Conservation (phyloP, 495 filamentous ascomycete genomes). For the Penicillium tannophilum region DNA sequence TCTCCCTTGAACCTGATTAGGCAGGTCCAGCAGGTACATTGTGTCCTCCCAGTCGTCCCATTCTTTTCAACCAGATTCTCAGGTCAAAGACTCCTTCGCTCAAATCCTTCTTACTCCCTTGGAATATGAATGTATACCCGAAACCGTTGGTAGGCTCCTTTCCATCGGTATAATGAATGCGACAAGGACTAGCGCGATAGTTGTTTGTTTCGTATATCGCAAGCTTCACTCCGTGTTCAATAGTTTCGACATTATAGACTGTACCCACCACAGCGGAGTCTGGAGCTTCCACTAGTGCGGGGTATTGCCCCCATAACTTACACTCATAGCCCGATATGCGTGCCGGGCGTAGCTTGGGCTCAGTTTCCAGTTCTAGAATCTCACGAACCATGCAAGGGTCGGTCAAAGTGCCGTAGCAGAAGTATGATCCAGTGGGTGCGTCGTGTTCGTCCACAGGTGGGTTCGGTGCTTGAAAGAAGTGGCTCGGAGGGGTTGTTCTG, state of each 20-base stretch:
- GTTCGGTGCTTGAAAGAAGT: constrained; percentile 18
- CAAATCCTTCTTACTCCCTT: constrained; percentile 24
- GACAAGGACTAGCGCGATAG: constrained; percentile 25
- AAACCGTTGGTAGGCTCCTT: constrained; percentile 21
- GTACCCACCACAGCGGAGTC: constrained; percentile 19
- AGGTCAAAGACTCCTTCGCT: neutral
- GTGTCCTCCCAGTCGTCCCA: neutral
- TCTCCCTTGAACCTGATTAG: too few relatives aligned
- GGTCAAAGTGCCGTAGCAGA: constrained; percentile 28
- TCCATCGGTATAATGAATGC: constrained; percentile 28
- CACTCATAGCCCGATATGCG: constrained; percentile 10
- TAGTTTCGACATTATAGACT: constrained; percentile 26
- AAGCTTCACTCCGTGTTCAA: constrained; percentile 23
- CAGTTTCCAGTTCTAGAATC: constrained; percentile 8
- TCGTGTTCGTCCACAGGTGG: constrained; percentile 4
- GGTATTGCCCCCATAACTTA: constrained; percentile 27
- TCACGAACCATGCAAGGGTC: constrained; percentile 12
- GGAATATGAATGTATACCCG: constrained; percentile 31
- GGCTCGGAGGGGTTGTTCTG: constrained; percentile 12
- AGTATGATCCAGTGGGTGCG: constrained; percentile 17
- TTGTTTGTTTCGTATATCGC: constrained; percentile 32
- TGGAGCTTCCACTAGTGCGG: constrained; percentile 27
- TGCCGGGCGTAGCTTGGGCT: constrained; percentile 7
- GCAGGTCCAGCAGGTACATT: too few relatives aligned
- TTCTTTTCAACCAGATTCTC: neutral